Evolutionary conservation across 306 rosid genomes (phyloP).

Genomic region (Crataegus laevigata): DNA sequence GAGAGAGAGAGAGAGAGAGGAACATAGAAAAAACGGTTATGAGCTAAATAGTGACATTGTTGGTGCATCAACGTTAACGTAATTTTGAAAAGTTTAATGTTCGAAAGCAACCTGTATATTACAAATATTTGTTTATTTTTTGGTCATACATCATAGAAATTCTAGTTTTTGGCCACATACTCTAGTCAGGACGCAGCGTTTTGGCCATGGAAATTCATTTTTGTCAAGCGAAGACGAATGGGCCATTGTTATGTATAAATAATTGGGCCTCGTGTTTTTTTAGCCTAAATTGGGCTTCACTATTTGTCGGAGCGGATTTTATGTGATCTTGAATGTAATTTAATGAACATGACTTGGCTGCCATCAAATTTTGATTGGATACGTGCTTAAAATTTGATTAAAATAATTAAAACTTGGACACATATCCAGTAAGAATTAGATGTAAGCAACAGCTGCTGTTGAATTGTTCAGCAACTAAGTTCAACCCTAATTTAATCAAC

Average conservation of each 20-base stretch:
- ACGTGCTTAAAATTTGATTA: too few relatives aligned
- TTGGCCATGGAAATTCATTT: too few relatives aligned
- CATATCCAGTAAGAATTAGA: too few relatives aligned
- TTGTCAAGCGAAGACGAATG: neutral
- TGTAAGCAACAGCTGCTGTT: too few relatives aligned
- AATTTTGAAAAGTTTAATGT: neutral
- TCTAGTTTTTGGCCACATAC: too few relatives aligned
- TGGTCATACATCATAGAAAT: too few relatives aligned
- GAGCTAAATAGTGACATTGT: neutral
- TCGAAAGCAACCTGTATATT: neutral
- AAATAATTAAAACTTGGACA: too few relatives aligned
- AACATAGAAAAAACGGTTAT: constrained; percentile 31
- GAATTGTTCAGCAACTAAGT: too few relatives aligned
- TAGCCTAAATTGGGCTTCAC: neutral
- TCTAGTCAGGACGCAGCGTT: too few relatives aligned
- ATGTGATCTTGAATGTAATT: neutral
- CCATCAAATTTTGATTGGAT: too few relatives aligned
- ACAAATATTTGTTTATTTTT: neutral
- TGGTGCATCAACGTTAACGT: neutral
- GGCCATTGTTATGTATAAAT: neutral
- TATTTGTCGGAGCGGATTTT: neutral
- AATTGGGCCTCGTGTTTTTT: neutral
- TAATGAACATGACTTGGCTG: too few relatives aligned
- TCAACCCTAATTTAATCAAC: too few relatives aligned
- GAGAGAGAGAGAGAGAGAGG: neutral